Evolutionary conservation across 805 yeast genomes (phyloP).

Genomic region (Schizosaccharomyces cryophilus): DNA sequence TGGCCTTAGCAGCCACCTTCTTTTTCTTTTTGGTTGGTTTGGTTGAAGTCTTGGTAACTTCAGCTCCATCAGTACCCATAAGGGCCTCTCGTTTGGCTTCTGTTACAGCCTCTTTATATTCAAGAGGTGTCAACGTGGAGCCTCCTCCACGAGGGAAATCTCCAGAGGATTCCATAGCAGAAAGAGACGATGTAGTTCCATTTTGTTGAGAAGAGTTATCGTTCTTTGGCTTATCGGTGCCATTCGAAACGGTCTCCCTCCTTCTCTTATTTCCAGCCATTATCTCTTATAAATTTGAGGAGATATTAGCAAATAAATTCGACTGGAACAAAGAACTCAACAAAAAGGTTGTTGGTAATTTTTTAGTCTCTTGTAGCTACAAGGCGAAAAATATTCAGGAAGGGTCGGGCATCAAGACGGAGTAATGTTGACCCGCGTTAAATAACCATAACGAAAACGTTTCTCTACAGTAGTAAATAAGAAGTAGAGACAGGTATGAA

Average conservation of each 20-base stretch:
- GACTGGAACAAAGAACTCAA: background rate
- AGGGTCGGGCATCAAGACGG: background rate
- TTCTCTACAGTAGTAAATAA: no score
- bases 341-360: background rate
- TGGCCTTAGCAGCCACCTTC: conserved; percentile 17
- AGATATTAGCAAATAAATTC: background rate
- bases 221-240: background rate
- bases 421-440: no score
- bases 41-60: conserved; percentile 1
- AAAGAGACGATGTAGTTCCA: background rate
- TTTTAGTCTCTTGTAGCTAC: background rate
- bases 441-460: no score
- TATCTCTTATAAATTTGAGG: background rate
- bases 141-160: conserved; percentile 85
- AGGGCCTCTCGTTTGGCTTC: conserved; percentile 55
- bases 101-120: conserved; percentile 73
- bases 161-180: background rate
- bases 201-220: background rate
- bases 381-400: background rate
- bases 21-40: conserved; percentile 8
- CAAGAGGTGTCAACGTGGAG: conserved; percentile 56
- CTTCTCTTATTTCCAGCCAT: background rate
- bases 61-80: conserved; percentile 16
- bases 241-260: background rate
- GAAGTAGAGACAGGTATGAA: no score